Evolutionary conservation across 148 eudicot genomes (phyloP), one percentile per base, ranked within the genome.

Genomic region (Chenopodium formosanum): DNA sequence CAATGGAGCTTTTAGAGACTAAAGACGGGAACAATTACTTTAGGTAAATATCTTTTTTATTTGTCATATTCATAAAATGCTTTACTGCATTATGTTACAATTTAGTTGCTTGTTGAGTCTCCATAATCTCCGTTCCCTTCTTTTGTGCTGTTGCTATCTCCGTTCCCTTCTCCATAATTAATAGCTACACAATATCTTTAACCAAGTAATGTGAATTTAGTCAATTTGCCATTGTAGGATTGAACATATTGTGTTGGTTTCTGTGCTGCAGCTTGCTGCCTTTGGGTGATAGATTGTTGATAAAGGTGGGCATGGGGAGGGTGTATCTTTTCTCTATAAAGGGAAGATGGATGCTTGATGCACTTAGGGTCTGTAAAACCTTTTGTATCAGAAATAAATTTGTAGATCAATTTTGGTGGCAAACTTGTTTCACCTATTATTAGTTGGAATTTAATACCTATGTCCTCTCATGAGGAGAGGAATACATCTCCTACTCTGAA

Each of bases 1-100:
- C 92, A 25, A 96, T 96, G 99, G 98, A 96, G 90, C 96, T 89
- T 82, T n/a, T 96, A 76, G 93, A 92, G 82, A 89, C 90, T 27
- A 91, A 77, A 75, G 90, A 89, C 50, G 95, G 94, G 65, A 89
- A 67, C 78, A 88, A 91, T 81, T 88, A 88, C 83, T 96, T 96
- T 83, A 91, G 92, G 99, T 91, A 82, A 78, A 52, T 77, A 23
- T 73, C 31, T 25, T 25, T 70, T 22, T 68, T 16, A 20, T 13
- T 64, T 47, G 66, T 53, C 81, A 22, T 14, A 12, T 62, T 16
- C 37, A n/a, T n/a, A 7, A n/a, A 40, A n/a, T 1, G 0, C 62
- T 58, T 9, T 12, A 70, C 50, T 48, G 9, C 60, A 11, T 60
- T 23, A 14, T 46, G 22, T 44, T 40, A 77, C 53, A 14, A 20